Evolutionary conservation across 768 basidiomycete species (phyloP).

Genomic region (Macrolepiota fuliginosa): DNA sequence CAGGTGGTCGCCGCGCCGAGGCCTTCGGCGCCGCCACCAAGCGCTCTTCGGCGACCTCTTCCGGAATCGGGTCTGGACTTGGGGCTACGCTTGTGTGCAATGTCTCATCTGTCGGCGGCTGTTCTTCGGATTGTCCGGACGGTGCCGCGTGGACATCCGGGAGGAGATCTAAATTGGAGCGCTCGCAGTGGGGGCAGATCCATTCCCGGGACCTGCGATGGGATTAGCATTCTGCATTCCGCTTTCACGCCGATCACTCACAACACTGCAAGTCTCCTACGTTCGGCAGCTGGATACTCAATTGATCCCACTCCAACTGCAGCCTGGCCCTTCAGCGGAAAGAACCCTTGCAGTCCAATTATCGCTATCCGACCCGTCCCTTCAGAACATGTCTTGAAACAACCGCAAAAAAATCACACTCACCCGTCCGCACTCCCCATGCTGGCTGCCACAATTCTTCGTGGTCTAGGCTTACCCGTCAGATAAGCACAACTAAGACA

Average conservation of each 20-base stretch:
- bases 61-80: not conserved
- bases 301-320: conserved; percentile 87
- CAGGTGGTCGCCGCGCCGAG: conserved; percentile 38
- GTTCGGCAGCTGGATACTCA: conserved; percentile 71
- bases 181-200: conserved; percentile 73
- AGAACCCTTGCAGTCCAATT: conserved; percentile 85
- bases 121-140: not conserved
- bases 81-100: not conserved
- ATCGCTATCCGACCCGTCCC: conserved; percentile 50
- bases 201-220: conserved; percentile 70
- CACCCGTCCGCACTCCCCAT: conserved; percentile 96
- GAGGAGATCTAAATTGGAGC: conserved; percentile 64
- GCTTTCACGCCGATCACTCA: conserved; percentile 33
- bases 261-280: conserved; percentile 76
- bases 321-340: conserved; percentile 83
- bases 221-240: not conserved
- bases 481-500: not conserved
- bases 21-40: not conserved
- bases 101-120: not conserved
- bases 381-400: not conserved
- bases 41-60: too few species aligned
- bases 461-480: conserved; percentile 56
- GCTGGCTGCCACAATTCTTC: conserved; percentile 98
- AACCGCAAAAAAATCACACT: conserved; percentile 15
- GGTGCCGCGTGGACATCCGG: conserved; percentile 50